Evolutionary conservation across 2,329 filamentous ascomycete genomes (phyloP).

Genomic region (Orbilia quercus): DNA sequence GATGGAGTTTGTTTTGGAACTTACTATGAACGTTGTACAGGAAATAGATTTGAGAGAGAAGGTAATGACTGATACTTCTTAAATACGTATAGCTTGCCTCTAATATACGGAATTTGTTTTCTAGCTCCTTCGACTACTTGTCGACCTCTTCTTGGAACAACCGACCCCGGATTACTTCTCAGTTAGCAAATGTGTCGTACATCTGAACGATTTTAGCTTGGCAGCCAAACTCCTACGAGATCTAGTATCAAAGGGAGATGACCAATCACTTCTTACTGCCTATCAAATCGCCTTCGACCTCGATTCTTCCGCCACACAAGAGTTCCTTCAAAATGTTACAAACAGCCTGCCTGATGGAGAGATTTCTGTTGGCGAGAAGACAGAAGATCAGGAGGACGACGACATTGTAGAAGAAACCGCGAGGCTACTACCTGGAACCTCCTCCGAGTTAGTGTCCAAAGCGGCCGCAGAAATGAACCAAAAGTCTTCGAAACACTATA

Average conservation of each 20-base stretch:
- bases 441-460: slow-evolving; percentile 49
- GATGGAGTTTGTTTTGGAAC: slow-evolving; percentile 94
- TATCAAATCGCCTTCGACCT: slow-evolving; percentile 99
- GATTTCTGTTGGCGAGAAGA: slow-evolving; percentile 41
- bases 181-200: slow-evolving; percentile 97
- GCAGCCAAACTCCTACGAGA: slow-evolving; percentile 86
- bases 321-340: slow-evolving; percentile 86
- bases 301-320: slow-evolving; percentile 98
- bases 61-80: slow-evolving; percentile 62
- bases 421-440: slow-evolving; percentile 63
- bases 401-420: slow-evolving; percentile 68
- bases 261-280: slow-evolving; percentile 81
- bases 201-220: slow-evolving; percentile 90
- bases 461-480: slow-evolving; percentile 53
- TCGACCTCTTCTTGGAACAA: slow-evolving; percentile 94
- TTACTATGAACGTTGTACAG: slow-evolving; percentile 98
- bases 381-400: slow-evolving; percentile 53
- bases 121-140: slow-evolving; percentile 87
- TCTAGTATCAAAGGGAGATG: slow-evolving; percentile 81
- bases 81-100: background rate
- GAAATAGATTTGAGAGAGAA: slow-evolving; percentile 84
- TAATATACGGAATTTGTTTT: slow-evolving; percentile 62
- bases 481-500: slow-evolving; percentile 64
- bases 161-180: slow-evolving; percentile 96
- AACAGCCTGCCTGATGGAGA: slow-evolving; percentile 59